Evolutionary conservation across 2,329 filamentous ascomycete species (phyloP).

Genomic region (Ilyonectria robusta): DNA sequence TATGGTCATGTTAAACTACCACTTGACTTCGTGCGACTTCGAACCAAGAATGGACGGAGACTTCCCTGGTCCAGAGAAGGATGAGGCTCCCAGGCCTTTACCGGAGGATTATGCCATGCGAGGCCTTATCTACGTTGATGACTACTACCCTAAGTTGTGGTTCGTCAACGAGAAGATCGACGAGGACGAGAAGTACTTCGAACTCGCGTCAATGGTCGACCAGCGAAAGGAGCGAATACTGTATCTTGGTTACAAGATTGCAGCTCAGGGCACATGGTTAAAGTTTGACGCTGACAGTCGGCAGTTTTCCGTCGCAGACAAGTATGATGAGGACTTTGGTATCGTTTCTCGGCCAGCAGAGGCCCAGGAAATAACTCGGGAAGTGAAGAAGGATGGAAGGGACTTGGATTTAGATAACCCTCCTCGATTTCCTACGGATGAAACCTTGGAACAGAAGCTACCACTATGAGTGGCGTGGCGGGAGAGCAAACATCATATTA

Average conservation of each 20-base stretch:
- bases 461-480: neutral
- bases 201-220: conserved; percentile 70
- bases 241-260: conserved; percentile 68
- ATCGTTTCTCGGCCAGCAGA: neutral
- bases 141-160: conserved; percentile 72
- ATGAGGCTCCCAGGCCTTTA: conserved; percentile 66
- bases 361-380: neutral
- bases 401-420: neutral
- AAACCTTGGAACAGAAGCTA: neutral
- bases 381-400: neutral
- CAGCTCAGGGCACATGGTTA: conserved; percentile 59
- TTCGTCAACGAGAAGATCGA: conserved; percentile 72
- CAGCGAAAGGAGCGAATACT: conserved; percentile 72
- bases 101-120: conserved; percentile 79
- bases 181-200: conserved; percentile 77
- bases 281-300: conserved; percentile 56
- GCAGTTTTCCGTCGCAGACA: conserved; percentile 56
- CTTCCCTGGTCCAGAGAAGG: conserved; percentile 64
- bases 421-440: neutral
- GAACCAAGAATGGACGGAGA: conserved; percentile 56
- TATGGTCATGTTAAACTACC: conserved; percentile 56
- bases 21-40: conserved; percentile 46
- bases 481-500: too few species aligned
- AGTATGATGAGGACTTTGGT: conserved; percentile 56
- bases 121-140: conserved; percentile 72